phyloP scores from a whole-genome alignment of 257 asterid species.

The Plantago elongata region DNA sequence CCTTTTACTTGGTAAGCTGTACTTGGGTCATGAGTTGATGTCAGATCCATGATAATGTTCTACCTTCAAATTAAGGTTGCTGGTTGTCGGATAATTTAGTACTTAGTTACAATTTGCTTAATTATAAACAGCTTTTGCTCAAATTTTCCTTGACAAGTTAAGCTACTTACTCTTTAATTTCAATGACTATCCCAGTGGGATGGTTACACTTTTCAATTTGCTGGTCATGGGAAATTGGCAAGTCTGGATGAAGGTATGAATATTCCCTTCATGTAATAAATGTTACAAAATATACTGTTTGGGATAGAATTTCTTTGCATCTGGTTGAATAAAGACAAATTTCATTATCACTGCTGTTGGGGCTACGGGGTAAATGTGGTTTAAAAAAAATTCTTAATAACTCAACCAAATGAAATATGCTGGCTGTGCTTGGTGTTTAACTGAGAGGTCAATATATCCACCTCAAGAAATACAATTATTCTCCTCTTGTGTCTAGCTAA shows the following conservation, averaged over 20 bases:
- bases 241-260: constrained; percentile 86
- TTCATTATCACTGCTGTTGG: not conserved
- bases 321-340: not conserved
- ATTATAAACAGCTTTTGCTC: constrained; percentile 9
- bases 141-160: constrained; percentile 35
- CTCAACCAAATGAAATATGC: too few species aligned
- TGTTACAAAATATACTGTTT: not conserved
- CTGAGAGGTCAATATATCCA: too few species aligned
- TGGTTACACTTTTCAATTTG: constrained; percentile 94
- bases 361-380: not conserved
- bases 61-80: constrained; percentile 1
- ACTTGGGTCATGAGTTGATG: not conserved
- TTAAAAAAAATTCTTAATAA: too few species aligned
- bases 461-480: too few species aligned
- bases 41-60: constrained; percentile 7
- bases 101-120: not conserved
- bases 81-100: not conserved
- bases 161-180: constrained; percentile 97
- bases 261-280: not conserved
- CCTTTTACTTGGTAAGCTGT: constrained; percentile 1
- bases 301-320: not conserved
- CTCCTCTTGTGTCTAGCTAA: too few species aligned
- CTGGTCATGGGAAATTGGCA: constrained; percentile 99
- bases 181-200: constrained; percentile 96
- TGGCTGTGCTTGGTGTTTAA: too few species aligned